These are phyloP conservation scores for Chytriomyces hyalinus DNA, from an alignment of 192 early-diverging fungal genomes.

Conservation along the genomic window DNA sequence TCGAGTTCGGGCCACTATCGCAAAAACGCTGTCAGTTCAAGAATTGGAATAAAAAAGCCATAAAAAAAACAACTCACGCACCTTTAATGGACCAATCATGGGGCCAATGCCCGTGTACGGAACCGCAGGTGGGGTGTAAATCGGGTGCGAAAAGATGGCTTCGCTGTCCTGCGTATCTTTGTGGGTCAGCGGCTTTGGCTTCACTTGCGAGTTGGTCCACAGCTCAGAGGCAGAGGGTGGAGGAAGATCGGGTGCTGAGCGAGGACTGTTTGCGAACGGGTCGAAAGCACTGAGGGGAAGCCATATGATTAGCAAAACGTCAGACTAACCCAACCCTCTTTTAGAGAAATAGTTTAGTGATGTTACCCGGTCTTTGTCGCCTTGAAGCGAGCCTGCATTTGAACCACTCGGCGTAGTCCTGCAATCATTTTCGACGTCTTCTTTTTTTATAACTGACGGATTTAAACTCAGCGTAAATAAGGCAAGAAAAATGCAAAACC, in stretches of 20 bases:
- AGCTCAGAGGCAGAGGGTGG: conserved; percentile 22
- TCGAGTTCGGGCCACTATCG: conserved; percentile 56
- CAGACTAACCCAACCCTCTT: too few relatives aligned
- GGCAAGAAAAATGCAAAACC: too few relatives aligned
- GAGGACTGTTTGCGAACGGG: conserved; percentile 24
- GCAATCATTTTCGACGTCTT: too few relatives aligned
- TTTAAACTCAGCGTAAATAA: too few relatives aligned
- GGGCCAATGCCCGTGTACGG: conserved; percentile 41
- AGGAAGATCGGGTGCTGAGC: conserved; percentile 7
- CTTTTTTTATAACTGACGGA: too few relatives aligned
- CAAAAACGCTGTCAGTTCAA: too few relatives aligned
- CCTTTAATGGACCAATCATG: conserved; percentile 37
- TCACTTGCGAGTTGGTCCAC: conserved; percentile 20
- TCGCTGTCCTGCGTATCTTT: conserved; percentile 34
- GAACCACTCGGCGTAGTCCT: too few relatives aligned
- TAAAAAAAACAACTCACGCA: too few relatives aligned
- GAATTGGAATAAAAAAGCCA: too few relatives aligned
- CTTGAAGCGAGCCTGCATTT: too few relatives aligned
- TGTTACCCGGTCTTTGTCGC: too few relatives aligned
- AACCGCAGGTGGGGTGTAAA: conserved; percentile 51
- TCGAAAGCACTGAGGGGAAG: conserved; percentile 1
- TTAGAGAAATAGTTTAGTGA: too few relatives aligned
- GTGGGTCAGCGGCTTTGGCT: not conserved
- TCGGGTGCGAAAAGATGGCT: conserved; percentile 45
- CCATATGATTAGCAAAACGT: not conserved